Conservation (phyloP, 169 alveolate genomes). For the Plasmodium cynomolgi region DNA sequence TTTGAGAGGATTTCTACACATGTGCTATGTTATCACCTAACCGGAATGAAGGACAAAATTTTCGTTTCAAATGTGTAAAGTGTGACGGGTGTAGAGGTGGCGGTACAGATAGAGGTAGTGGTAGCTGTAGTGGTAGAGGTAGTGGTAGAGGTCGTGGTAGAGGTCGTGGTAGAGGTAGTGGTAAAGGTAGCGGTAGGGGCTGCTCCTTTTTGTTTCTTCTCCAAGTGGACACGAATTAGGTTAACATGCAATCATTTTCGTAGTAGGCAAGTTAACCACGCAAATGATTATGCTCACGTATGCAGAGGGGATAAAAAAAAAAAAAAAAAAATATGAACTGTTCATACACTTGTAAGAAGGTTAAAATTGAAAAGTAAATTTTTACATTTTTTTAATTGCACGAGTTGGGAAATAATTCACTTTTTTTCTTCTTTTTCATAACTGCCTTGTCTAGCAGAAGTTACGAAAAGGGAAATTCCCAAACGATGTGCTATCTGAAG, state of each 20-base stretch:
- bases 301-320: background rate
- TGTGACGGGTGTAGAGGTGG: background rate
- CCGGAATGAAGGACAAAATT: background rate
- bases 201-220: background rate
- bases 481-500: background rate
- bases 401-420: background rate
- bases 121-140: background rate
- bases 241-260: background rate
- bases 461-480: background rate
- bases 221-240: background rate
- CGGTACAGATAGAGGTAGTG: background rate
- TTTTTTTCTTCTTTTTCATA: background rate
- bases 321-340: background rate
- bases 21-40: background rate
- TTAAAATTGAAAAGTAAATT: background rate
- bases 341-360: background rate
- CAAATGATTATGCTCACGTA: background rate
- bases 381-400: background rate
- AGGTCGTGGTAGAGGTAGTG: background rate
- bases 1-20: background rate
- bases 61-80: background rate
- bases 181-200: background rate
- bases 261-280: background rate
- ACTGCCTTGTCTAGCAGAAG: background rate
- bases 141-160: background rate